phyloP scores from a whole-genome alignment of 495 filamentous ascomycete genomes.

The Copromyces sp. region DNA sequence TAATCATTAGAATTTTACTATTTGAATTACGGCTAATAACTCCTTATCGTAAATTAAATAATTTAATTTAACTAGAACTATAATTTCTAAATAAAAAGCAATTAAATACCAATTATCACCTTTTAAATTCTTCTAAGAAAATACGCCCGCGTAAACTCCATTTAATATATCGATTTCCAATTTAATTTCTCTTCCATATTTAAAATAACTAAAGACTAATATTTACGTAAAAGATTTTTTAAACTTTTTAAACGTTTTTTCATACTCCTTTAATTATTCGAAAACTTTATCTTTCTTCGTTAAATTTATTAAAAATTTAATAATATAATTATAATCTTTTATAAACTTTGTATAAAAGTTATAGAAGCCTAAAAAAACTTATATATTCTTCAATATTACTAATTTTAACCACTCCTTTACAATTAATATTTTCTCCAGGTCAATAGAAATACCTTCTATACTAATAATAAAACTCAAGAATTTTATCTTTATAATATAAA shows the following conservation, averaged over 20 bases:
- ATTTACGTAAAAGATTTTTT: not conserved
- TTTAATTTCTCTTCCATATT: not conserved
- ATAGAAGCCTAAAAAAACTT: slow-evolving; percentile 2
- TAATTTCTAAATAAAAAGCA: not conserved
- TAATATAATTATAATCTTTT: no score
- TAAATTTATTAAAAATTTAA: slow-evolving; percentile 1
- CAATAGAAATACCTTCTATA: not conserved
- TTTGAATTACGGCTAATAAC: not conserved
- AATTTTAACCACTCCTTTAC: not conserved
- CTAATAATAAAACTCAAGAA: no score
- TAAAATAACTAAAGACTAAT: no score
- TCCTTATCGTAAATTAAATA: no score
- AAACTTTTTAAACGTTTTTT: not conserved
- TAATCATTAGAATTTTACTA: not conserved
- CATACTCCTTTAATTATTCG: not conserved
- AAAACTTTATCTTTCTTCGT: not conserved
- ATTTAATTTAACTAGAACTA: not conserved
- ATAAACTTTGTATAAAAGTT: no score
- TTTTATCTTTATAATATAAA: no score
- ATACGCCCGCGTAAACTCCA: not conserved
- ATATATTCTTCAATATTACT: not conserved
- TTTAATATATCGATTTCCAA: not conserved
- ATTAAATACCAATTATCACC: no score
- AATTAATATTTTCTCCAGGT: not conserved
- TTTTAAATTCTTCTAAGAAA: not conserved